Base-by-base conservation (phyloP, 2,329 filamentous ascomycete species). In the Penicillium sp. region DNA sequence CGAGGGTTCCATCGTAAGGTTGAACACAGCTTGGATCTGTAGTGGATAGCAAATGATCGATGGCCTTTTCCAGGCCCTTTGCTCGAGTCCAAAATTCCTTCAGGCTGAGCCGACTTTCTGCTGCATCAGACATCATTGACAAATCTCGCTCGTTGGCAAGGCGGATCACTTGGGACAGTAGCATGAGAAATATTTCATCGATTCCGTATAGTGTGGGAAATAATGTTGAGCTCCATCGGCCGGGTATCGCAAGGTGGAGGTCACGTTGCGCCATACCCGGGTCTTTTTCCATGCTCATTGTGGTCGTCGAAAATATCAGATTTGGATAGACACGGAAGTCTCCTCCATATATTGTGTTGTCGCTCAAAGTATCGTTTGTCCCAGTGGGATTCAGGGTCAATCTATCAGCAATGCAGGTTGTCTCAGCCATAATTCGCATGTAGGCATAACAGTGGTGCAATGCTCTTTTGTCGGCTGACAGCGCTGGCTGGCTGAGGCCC, bases 61-160 rank as follows among this genome's bases (percentile, higher is more conserved):
- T 60, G 2, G 57, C 60, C 13, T 58, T 65, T 43, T 65, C 63
- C 1, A 61, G 29, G 1, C 54, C 54, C 34, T 65, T 65, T 19
- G 58, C 58, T 11, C 60, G 54, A 13, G 34, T 46, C 54, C 61
- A 62, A 25, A 65, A 65, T 4, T 63, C 58, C 9, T 45, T 56
- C 2, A 64, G 16, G 8, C 52, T 51, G 3, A 65, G 36, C 1
- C 11, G 29, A 15, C 15, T 43, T 1, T 39, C 29, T 15, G 29
- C 34, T 13, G 23, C 43, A 23, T 39, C 31, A 7, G 45, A 29
- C 4, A 40, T 48, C 23, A 64, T 53, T 2, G 61, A 60, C 1
- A 64, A 13, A 16, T 65, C 60, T 16, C 62, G 51, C 39, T 65
- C 63, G 19, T 65, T 65, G 3, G 61, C 61, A 15, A 64, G 50